Percentiles rank a stretch among this genome's conserved stretches.
phyloP scores from a whole-genome alignment of 2,329 filamentous ascomycete species.

The Colletotrichum caudatum region DNA sequence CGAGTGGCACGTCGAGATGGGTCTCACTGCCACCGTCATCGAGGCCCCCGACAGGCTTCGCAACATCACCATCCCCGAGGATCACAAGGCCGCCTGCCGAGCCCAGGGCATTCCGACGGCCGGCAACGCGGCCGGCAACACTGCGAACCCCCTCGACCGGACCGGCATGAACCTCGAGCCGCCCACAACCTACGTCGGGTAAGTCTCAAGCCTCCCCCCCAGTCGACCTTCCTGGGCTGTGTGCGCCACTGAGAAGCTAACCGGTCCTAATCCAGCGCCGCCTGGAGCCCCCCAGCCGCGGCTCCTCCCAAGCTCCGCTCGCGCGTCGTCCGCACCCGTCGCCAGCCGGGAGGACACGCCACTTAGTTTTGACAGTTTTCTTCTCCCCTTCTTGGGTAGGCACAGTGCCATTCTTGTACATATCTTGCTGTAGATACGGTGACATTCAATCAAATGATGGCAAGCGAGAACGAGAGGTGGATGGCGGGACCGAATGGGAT shows the following conservation, averaged over 20 bases:
- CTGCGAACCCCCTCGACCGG: conserved; percentile 65
- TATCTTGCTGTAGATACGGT: conserved; percentile 33
- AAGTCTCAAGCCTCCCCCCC: conserved; percentile 43
- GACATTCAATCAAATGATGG: background rate
- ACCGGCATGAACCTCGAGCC: conserved; percentile 62
- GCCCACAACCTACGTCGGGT: conserved; percentile 63
- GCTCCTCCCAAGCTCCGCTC: conserved; percentile 27
- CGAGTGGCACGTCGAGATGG: conserved; percentile 72
- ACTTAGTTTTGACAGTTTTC: background rate
- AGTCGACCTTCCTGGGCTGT: background rate
- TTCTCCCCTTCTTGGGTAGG: conserved; percentile 2
- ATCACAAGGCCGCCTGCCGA: conserved; percentile 64
- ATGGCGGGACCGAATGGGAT: too few relatives aligned
- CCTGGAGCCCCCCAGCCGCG: conserved; percentile 12
- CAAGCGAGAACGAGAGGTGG: background rate
- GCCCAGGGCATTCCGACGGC: conserved; percentile 59
- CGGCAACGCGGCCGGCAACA: conserved; percentile 79
- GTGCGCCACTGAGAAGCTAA: conserved; percentile 8
- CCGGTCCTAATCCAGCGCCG: conserved; percentile 13
- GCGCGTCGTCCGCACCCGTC: conserved; percentile 17
- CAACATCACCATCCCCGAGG: conserved; percentile 65
- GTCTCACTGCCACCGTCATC: conserved; percentile 66
- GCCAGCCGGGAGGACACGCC: background rate
- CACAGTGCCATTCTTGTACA: conserved; percentile 32
- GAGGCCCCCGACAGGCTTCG: conserved; percentile 70